Base-by-base conservation (phyloP, 2,329 filamentous ascomycete genomes). In the Paecilomyces niveus region DNA sequence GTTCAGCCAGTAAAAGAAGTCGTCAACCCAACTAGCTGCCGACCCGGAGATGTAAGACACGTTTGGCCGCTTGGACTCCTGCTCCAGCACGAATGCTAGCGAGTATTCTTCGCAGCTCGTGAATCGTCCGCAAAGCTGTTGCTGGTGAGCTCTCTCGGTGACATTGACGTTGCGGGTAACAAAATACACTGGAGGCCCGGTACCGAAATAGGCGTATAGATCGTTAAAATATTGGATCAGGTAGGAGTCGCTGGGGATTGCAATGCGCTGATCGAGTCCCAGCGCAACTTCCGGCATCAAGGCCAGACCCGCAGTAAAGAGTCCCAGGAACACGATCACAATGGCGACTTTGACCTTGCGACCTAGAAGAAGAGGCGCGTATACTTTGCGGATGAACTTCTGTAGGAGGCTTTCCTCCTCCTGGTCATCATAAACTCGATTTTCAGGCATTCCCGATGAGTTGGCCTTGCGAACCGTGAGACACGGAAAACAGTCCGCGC, bases 161-260 rank as follows among this genome's bases (percentile, higher is more conserved):
- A 87, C 82, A 66, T 97, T 94, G 52, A 94, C 80, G 54, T 89
- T 84, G 21, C 87, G 85, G 2, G 92, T 91, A 53, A 99, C 91
- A 72, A 99, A 99, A 74, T 97, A 99, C 7, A 99, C 92, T 0
- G 94, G 94, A 54, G 94, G 93, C 0, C 94, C 95, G 15, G 87
- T 87, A 61, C 92, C 89, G 66, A 97, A 89, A 71, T 99, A 99
- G 60, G 86, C 86, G 72, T 97, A 96, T 31, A 99, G 80, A 71
- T 99, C 94, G 68, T 97, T 92, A 76, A 99, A 99, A 74, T 96
- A 99, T 9, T 89, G 85, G 62, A 99, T 96, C 55, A 99, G 80
- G 71, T 99, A 99, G 1, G 93, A 97, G 67, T 90, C 92, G 63
- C 89, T 90, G 0, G 94, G 94, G 59, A 99, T 89, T 10, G 94